Base-by-base conservation (phyloP, 257 asterid species). In the Leptodermis oblonga region DNA sequence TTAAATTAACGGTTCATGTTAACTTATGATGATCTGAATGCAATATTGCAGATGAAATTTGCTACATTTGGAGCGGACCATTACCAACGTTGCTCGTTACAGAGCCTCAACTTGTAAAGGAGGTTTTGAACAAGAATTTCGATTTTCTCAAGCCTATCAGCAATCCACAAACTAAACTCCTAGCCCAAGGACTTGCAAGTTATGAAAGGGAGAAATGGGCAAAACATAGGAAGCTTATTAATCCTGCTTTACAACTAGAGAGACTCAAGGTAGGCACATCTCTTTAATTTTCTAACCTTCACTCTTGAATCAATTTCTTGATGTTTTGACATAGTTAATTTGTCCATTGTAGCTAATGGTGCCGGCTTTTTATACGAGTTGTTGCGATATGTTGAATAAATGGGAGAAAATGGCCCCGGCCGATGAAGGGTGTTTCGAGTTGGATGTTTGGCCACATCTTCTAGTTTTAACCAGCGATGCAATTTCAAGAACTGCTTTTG, bases 401-500 rank as follows among this genome's bases (percentile, higher is more conserved):
- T 78, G 79, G 74, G 76, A 65, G 48, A 8, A 54, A 60, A 52
- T 70, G 12, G 67, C 54, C 28, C 62, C 74, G 0, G 23, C 30
- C 3, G 48, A 53, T n/a, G 71, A 67, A n/a, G n/a, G n/a, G 7
- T 60, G 74, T 5, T 41, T 42, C 18, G 82, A 78, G 39, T 22
- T 74, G 51, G 74, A 74, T 43, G 74, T 78, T 17, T 75, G 77
- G 77, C 78, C 77, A 0, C 17, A 68, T 48, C 72, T 79, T 46
- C 70, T 75, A 62, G 43, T 55, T 15, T 20, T 75, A 33, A 79
- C 80, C 0, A 36, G 77, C 23, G 83, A 79, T 62, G 75, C 65
- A 1, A 63, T 79, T 34, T 71, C 83, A 26, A 41, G 83, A 48
- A 71, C 83, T 17, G 77, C 80, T 4, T 74, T 74, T 48, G 83